These are phyloP conservation scores for Rossbeevera mucosa DNA, from an alignment of 768 basidiomycete species.

Conservation along the genomic window DNA sequence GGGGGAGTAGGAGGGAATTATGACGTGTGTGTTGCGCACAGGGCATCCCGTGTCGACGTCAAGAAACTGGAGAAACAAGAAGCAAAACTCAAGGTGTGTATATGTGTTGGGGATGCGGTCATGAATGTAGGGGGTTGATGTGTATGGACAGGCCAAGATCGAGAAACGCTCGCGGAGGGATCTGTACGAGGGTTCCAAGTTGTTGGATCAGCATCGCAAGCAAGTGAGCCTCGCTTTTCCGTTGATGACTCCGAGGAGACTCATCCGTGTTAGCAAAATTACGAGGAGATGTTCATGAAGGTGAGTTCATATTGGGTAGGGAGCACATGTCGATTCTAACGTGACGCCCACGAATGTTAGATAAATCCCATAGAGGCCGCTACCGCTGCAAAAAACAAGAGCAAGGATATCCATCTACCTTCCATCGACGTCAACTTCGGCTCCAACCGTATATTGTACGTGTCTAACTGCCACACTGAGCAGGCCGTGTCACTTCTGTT, in stretches of 20 bases:
- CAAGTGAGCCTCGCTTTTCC: slow-evolving; percentile 46
- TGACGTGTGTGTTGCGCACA: slow-evolving; percentile 27
- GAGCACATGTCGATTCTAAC: background rate
- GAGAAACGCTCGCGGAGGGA: slow-evolving; percentile 90
- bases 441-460: slow-evolving; percentile 87
- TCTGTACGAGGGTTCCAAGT: slow-evolving; percentile 93
- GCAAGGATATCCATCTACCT: slow-evolving; percentile 93
- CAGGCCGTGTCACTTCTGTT: background rate
- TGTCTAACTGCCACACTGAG: background rate
- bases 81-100: slow-evolving; percentile 81
- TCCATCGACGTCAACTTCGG: slow-evolving; percentile 96
- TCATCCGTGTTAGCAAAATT: slow-evolving; percentile 67
- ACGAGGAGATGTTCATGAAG: slow-evolving; percentile 99
- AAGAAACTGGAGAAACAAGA: slow-evolving; percentile 97
- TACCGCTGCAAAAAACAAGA: slow-evolving; percentile 81
- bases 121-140: background rate
- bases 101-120: background rate
- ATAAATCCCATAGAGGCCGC: slow-evolving; percentile 90
- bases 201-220: slow-evolving; percentile 88
- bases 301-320: slow-evolving; percentile 33
- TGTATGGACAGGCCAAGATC: slow-evolving; percentile 72
- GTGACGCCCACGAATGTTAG: slow-evolving; percentile 30
- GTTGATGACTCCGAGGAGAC: background rate
- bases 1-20: background rate
- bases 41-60: slow-evolving; percentile 88